Percentiles rank a stretch among this genome's conserved stretches.
phyloP scores from a whole-genome alignment of 2,329 filamentous ascomycete genomes.

The Ophiostoma sp. region DNA sequence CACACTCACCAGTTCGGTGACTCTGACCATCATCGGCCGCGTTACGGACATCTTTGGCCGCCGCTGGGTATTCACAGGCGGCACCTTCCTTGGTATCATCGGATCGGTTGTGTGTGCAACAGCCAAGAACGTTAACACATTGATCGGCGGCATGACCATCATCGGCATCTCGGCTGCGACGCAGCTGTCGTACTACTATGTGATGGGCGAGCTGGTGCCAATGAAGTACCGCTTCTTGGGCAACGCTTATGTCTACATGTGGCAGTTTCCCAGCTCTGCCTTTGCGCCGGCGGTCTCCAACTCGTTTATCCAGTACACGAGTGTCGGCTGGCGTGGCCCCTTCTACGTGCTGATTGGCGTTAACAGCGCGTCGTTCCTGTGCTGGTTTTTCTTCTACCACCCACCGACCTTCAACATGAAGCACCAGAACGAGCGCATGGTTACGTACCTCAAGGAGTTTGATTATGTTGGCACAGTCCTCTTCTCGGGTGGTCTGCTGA shows the following conservation, averaged over 20 bases:
- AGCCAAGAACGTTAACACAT: constrained; percentile 39
- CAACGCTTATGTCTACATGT: constrained; percentile 38
- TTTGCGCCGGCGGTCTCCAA: constrained; percentile 36
- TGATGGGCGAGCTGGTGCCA: constrained; percentile 42
- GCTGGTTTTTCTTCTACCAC: constrained; percentile 39
- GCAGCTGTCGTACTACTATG: constrained; percentile 42
- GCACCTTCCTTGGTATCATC: constrained; percentile 38
- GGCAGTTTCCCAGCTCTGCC: constrained; percentile 36
- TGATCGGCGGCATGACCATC: constrained; percentile 42
- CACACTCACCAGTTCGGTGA: constrained; percentile 35
- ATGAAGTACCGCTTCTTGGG: constrained; percentile 41
- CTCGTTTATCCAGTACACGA: constrained; percentile 34
- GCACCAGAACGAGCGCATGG: constrained; percentile 34
- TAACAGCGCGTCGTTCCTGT: constrained; percentile 35
- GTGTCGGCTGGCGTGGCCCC: constrained; percentile 35
- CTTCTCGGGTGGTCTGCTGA: constrained; percentile 36
- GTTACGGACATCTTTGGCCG: constrained; percentile 36
- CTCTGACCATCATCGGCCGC: constrained; percentile 35
- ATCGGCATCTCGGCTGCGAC: constrained; percentile 40
- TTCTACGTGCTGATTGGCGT: constrained; percentile 37
- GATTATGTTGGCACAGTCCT: constrained; percentile 39
- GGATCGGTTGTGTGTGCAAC: constrained; percentile 42
- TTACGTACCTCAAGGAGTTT: constrained; percentile 35
- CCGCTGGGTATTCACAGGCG: constrained; percentile 35
- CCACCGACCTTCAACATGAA: constrained; percentile 39